Percentiles rank a stretch among this genome's conserved stretches.
phyloP scores from a whole-genome alignment of 2,329 filamentous ascomycete genomes.

The Teratosphaeria zuluensis region DNA sequence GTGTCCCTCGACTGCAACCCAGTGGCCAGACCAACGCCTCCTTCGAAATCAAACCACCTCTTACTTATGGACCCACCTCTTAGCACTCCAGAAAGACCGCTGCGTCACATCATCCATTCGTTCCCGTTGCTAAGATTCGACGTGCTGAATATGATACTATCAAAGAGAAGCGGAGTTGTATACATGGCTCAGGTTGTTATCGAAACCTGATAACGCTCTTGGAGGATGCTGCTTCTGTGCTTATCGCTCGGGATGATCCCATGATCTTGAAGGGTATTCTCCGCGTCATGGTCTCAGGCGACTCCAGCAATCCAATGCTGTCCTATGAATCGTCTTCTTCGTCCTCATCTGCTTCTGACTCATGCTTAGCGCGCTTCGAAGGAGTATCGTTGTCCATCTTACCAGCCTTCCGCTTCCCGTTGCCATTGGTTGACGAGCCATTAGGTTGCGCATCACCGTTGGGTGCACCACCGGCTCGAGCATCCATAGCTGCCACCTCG shows the following conservation, averaged over 20 bases:
- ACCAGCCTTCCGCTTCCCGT: slow-evolving; percentile 43
- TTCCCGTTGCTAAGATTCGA: not conserved
- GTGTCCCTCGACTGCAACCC: slow-evolving; percentile 5
- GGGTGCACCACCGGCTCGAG: not conserved
- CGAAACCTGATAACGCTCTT: not conserved
- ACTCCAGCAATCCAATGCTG: not conserved
- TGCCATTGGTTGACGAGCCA: slow-evolving; percentile 12
- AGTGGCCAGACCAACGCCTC: not conserved
- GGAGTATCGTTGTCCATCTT: slow-evolving; percentile 17
- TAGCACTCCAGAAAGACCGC: slow-evolving; percentile 2
- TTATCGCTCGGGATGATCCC: not conserved
- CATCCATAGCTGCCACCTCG: slow-evolving; percentile 81
- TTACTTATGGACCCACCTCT: not conserved
- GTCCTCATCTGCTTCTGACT: slow-evolving; percentile 28
- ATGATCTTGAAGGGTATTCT: not conserved
- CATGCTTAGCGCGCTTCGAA: slow-evolving; percentile 19
- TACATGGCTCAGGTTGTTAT: not conserved
- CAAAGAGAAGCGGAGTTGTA: not conserved
- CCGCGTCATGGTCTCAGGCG: not conserved
- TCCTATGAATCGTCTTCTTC: slow-evolving; percentile 27
- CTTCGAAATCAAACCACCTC: not conserved
- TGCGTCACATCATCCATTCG: slow-evolving; percentile 7
- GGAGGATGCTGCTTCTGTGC: not conserved
- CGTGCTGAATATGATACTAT: not conserved
- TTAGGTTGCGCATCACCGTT: not conserved